Conservation (phyloP, 768 basidiomycete genomes). For the Boletus barrowsii region DNA sequence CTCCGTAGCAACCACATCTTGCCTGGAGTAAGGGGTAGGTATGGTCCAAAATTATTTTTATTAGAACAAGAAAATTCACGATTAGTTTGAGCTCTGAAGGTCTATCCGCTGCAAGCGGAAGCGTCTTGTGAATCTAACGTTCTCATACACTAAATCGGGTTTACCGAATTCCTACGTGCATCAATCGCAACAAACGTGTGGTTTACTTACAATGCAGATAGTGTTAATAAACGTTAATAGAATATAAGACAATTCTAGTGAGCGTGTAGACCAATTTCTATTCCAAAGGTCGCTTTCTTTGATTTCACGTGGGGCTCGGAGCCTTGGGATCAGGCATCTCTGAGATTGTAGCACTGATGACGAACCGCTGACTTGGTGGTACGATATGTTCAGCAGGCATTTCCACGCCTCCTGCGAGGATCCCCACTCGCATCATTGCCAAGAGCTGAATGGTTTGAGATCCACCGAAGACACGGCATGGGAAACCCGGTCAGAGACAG, state of each 20-base stretch:
- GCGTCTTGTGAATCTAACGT: no score
- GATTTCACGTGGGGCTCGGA: neutral
- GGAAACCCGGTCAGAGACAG: conserved; percentile 5
- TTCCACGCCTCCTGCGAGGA: conserved; percentile 64
- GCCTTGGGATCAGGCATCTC: neutral
- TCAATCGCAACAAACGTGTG: neutral
- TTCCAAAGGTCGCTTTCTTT: neutral
- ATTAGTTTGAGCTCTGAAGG: no score
- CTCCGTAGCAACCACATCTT: no score
- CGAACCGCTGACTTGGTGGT: conserved; percentile 44
- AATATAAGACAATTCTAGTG: conserved; percentile 15
- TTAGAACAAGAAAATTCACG: no score
- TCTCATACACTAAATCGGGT: conserved; percentile 2
- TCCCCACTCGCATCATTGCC: conserved; percentile 72
- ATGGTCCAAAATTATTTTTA: no score
- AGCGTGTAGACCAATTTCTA: neutral
- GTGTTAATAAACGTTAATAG: conserved; percentile 1
- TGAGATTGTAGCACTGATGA: conserved; percentile 22
- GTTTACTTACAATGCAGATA: conserved; percentile 1
- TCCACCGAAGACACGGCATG: neutral
- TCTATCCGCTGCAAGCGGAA: no score
- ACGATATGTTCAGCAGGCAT: conserved; percentile 40
- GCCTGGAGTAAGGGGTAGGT: no score
- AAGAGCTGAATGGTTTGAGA: conserved; percentile 43
- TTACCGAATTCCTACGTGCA: neutral